These are phyloP conservation scores for Gossypium longicalyx DNA, from an alignment of 345 rosid genomes.

Conservation along the genomic window DNA sequence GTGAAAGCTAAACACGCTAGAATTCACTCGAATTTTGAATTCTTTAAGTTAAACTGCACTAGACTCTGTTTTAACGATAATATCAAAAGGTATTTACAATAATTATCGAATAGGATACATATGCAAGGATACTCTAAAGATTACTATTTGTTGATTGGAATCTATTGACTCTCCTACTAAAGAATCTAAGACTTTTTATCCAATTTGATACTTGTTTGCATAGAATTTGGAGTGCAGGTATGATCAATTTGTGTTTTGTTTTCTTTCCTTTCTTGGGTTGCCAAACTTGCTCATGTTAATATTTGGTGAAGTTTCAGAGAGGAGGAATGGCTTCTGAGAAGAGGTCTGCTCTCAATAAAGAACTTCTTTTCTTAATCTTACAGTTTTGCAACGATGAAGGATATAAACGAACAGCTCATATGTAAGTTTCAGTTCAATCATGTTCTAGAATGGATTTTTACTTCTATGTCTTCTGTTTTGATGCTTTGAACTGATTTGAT, in stretches of 20 bases:
- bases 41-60: neutral
- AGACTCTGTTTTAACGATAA: neutral
- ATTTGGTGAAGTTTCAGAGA: neutral
- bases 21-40: neutral
- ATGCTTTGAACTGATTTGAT: neutral
- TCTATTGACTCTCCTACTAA: neutral
- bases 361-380: constrained; percentile 38
- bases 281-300: neutral
- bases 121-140: neutral
- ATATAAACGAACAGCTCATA: constrained; percentile 34
- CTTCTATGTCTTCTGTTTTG: neutral
- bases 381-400: constrained; percentile 47
- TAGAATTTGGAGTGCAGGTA: neutral
- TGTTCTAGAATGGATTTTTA: neutral
- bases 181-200: neutral
- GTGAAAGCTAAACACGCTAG: neutral
- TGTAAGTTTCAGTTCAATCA: constrained; percentile 17
- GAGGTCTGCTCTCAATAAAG: constrained; percentile 33
- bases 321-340: constrained; percentile 18
- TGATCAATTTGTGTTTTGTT: neutral
- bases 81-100: neutral
- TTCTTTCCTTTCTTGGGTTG: neutral
- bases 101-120: neutral
- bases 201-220: neutral
- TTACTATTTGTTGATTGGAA: neutral